Conservation (phyloP, 805 yeast genomes). For the Ogataea haglerorum region DNA sequence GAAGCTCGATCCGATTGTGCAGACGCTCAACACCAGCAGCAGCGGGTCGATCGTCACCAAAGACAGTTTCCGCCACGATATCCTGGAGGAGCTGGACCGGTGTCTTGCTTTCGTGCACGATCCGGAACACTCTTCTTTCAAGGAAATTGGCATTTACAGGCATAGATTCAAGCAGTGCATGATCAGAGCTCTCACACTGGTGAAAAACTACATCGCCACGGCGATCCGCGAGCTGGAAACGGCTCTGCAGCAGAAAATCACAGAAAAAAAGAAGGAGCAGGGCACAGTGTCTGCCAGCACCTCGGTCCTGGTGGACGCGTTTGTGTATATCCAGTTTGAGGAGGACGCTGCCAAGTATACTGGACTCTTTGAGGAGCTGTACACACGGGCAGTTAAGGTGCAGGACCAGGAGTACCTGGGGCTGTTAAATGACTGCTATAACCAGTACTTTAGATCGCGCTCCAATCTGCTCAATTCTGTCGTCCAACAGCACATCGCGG, state of each 20-base stretch:
- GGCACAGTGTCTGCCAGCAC: constrained; percentile 16
- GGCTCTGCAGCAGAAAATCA: constrained; percentile 19
- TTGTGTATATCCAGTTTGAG: constrained; percentile 63
- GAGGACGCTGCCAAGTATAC: constrained; percentile 23
- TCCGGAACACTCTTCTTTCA: constrained; percentile 49
- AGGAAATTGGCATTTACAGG: constrained; percentile 65
- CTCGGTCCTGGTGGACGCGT: constrained; percentile 54
- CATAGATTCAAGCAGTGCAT: constrained; percentile 79
- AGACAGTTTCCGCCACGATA: constrained; percentile 47
- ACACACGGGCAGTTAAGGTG: constrained; percentile 20
- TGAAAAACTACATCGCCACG: constrained; percentile 60
- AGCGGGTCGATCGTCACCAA: constrained; percentile 65
- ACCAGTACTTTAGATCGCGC: constrained; percentile 61
- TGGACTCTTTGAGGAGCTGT: constrained; percentile 28
- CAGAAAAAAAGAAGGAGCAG: constrained; percentile 15
- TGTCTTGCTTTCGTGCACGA: constrained; percentile 59
- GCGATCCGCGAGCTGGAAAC: constrained; percentile 37
- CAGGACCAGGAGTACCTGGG: constrained; percentile 52
- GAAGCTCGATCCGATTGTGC: constrained; percentile 64
- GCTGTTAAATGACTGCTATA: constrained; percentile 60
- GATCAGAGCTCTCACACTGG: constrained; percentile 73
- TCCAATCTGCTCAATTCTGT: constrained; percentile 43
- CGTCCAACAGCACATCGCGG: constrained; percentile 24
- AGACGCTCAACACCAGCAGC: constrained; percentile 59
- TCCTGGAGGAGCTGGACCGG: constrained; percentile 57